These are phyloP conservation scores for Aspergillus affinis DNA, from an alignment of 495 filamentous ascomycete species.

Conservation along the genomic window DNA sequence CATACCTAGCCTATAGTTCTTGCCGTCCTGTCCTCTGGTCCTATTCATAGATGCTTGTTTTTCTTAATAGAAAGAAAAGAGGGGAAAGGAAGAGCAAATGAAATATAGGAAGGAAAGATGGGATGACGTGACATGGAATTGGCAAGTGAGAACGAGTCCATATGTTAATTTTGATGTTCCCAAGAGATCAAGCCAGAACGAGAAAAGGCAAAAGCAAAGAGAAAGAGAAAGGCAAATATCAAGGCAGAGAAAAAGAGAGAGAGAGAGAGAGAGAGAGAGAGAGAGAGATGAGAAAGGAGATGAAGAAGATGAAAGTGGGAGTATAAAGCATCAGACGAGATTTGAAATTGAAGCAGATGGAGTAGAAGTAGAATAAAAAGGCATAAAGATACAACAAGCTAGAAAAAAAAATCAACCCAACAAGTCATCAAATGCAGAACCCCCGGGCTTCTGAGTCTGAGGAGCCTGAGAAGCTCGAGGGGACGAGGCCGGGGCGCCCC, in stretches of 20 bases:
- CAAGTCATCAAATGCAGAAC: slow-evolving; percentile 60
- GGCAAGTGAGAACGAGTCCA: neutral
- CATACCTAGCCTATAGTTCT: too few species aligned
- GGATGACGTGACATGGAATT: neutral
- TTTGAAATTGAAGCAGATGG: slow-evolving; percentile 1
- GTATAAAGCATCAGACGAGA: neutral
- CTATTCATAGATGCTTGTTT: neutral
- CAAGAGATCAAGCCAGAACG: neutral
- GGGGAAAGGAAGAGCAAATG: neutral
- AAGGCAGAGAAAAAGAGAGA: neutral
- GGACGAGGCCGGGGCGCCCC: slow-evolving; percentile 62
- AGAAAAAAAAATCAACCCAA: slow-evolving; percentile 49
- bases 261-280: neutral
- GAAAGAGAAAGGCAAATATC: neutral
- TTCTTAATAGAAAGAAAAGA: neutral
- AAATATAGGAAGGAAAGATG: neutral
- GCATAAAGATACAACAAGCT: slow-evolving; percentile 3
- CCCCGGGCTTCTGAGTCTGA: slow-evolving; percentile 44
- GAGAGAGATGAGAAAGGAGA: slow-evolving; percentile 5
- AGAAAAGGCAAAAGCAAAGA: neutral
- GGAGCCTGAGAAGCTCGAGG: slow-evolving; percentile 32
- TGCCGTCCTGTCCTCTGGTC: neutral
- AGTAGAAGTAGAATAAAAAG: too few species aligned
- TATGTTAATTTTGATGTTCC: neutral
- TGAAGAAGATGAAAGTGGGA: neutral